Evolutionary conservation across 805 yeast species (phyloP), one percentile per base, ranked within the genome.

Genomic region (Vanderwaltozyma verrucispora): DNA sequence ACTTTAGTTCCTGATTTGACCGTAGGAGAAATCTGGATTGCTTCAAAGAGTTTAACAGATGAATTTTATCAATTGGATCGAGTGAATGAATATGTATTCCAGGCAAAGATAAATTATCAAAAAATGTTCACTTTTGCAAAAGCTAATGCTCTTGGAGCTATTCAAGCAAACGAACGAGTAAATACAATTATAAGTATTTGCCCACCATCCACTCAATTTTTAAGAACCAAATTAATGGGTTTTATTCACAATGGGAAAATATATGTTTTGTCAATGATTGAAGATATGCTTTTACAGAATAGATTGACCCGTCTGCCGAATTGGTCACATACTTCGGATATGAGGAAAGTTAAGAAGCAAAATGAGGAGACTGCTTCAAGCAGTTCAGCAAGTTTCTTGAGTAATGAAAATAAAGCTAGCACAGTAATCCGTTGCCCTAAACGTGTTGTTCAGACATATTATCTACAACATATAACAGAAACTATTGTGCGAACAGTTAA

Each of bases 1-100:
- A 65, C 78, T 2, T 63, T 92, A 14, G 82, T 85, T 4, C 75
- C 77, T 2, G 79, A 72, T 33, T 74, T 83, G 51, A 85, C 81
- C 44, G 84, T 92, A 13, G 98, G 98, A 20, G 99, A 92, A 58
- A 79, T 92, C 25, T 92, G 97, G 97, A 83, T 92, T n/a, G 96
- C 88, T 50, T 80, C 94, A 30, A 89, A 89, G 2, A 82, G 94
- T 42, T 62, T 92, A 6, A 79, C 94, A 2, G 96, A 58, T 36
- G 63, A 53, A 38, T 60, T 60, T 37, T 60, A 50, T 37, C 62
- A 59, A 28, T 46, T 60, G 55, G 60, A 54, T 27, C 50, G 51
- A 28, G 56, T 60, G 2, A 60, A 57, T 35, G 60, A 56, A 17
- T 60, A 57, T 44, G 62, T 60, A 1, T 60, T 60, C 36, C 56